Evolutionary conservation across 805 yeast genomes (phyloP), one percentile per base, ranked within the genome.

Genomic region (Tetrapisispora pingtungensis): DNA sequence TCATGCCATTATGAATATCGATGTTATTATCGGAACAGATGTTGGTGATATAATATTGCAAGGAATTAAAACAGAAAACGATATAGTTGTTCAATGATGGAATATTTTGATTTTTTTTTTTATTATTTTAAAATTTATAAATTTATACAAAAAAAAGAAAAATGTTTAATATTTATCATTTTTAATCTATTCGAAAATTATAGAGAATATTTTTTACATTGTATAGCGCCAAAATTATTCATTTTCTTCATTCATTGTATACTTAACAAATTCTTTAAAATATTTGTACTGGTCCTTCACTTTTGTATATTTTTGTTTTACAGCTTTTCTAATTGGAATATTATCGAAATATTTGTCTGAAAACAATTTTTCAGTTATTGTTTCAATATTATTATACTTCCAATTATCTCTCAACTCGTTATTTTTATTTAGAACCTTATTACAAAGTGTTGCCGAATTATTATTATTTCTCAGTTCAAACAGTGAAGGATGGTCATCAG

Each of bases 1-100:
- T 2, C 49, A 48, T 34, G 49, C 60, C n/a, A 46, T 47, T 8
- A 53, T 55, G 13, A 40, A 45, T 10, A 33, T 59, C 7, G 66
- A 61, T 44, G 39, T 61, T 6, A 51, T 58, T 35, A 38, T 56
- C 1, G 45, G 47, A 3, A 56, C 58, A 24, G 42, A 49, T 4
- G 32, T 61, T 14, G 66, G 65, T 13, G 62, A 58, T 19, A 42
- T 60, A 19, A 55, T 57, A 7, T 36, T 61, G 2, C 42, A 54
- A 22, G 63, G 62, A 15, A 39, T 61, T 28, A 49, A 53, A 10
- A 51, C 61, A 2, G 51, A 52, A 27, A 64, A 61, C 28, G 51
- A 47, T n/a, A 54, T 64, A 1, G 35, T 54, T 2, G 55, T 61
- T 8, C 48, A 45, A 28, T 53, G 26, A 22, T n/a, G 8, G 7